Evolutionary conservation across 169 alveolate genomes (phyloP).

Genomic region (Perkinsus marinus): DNA sequence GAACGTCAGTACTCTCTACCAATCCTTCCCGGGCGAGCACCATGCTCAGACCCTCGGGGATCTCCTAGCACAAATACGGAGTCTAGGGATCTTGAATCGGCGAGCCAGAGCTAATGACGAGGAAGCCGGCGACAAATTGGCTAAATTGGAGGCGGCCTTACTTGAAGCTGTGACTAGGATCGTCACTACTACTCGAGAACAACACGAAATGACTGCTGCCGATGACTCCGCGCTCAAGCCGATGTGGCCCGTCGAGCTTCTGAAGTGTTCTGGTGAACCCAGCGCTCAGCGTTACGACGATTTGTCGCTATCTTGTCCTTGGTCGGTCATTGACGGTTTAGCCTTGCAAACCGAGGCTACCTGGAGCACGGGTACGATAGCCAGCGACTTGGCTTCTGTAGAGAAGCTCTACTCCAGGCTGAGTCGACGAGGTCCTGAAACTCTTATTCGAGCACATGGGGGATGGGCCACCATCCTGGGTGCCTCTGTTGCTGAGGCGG

Average conservation of each 20-base stretch:
- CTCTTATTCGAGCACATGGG: not conserved
- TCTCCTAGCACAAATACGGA: not conserved
- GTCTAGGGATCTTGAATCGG: not conserved
- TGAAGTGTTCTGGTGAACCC: not conserved
- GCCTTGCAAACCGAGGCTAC: not conserved
- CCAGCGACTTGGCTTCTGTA: not conserved
- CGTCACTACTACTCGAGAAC: not conserved
- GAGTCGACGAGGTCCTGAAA: not conserved
- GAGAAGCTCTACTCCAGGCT: not conserved
- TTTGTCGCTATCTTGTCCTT: not conserved
- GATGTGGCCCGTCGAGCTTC: not conserved
- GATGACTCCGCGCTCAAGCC: not conserved
- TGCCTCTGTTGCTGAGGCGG: not conserved
- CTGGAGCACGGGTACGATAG: not conserved
- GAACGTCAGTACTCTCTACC: not conserved
- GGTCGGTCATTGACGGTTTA: not conserved
- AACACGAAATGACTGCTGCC: not conserved
- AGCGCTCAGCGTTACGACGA: not conserved
- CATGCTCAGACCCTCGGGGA: not conserved
- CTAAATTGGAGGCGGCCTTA: not conserved
- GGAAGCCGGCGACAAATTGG: not conserved
- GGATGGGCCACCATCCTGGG: not conserved
- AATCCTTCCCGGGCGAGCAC: not conserved
- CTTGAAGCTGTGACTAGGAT: not conserved
- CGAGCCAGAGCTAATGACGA: not conserved